Percentiles rank a stretch among this genome's conserved stretches.
These are phyloP conservation scores for Geotrichum restrictum DNA, from an alignment of 1,139 yeast species.

Conservation along the genomic window DNA sequence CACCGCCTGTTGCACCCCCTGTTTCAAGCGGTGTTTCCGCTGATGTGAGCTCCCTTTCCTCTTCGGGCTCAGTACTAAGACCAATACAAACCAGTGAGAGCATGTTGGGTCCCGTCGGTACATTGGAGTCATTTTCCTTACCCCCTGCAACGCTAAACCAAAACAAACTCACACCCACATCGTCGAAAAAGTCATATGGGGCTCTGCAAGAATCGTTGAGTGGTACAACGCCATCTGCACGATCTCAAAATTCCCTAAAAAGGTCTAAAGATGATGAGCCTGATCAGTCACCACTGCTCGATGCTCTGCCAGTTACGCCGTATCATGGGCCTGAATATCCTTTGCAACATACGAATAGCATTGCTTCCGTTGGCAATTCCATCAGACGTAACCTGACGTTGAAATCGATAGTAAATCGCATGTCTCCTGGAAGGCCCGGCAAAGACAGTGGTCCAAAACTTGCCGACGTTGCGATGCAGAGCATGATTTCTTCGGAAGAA, in stretches of 20 bases:
- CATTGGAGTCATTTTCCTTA: slow-evolving; percentile 23
- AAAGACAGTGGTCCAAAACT: slow-evolving; percentile 2
- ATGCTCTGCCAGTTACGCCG: slow-evolving; percentile 8
- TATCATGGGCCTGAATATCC: neutral
- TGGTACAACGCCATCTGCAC: slow-evolving; percentile 15
- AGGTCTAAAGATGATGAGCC: slow-evolving; percentile 4
- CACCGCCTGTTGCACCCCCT: slow-evolving; percentile 13
- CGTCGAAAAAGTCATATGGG: slow-evolving; percentile 10
- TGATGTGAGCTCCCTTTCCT: slow-evolving; percentile 4
- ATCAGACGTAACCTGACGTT: slow-evolving; percentile 2
- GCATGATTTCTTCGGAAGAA: slow-evolving; percentile 34
- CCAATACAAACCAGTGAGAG: slow-evolving; percentile 10
- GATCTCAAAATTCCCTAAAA: slow-evolving; percentile 13
- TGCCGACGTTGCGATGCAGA: slow-evolving; percentile 11
- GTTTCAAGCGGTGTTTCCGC: slow-evolving; percentile 8
- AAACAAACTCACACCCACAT: neutral
- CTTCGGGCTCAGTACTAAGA: slow-evolving; percentile 18
- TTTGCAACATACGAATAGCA: slow-evolving; percentile 8
- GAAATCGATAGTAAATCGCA: slow-evolving; percentile 10
- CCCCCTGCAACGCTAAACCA: slow-evolving; percentile 33
- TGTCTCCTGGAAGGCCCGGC: slow-evolving; percentile 5
- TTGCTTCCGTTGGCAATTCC: slow-evolving; percentile 6
- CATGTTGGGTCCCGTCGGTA: slow-evolving; percentile 12
- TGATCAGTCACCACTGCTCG: slow-evolving; percentile 37
- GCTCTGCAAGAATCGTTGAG: neutral